Conservation (phyloP, 768 basidiomycete species). For the Suillus clintonianus region DNA sequence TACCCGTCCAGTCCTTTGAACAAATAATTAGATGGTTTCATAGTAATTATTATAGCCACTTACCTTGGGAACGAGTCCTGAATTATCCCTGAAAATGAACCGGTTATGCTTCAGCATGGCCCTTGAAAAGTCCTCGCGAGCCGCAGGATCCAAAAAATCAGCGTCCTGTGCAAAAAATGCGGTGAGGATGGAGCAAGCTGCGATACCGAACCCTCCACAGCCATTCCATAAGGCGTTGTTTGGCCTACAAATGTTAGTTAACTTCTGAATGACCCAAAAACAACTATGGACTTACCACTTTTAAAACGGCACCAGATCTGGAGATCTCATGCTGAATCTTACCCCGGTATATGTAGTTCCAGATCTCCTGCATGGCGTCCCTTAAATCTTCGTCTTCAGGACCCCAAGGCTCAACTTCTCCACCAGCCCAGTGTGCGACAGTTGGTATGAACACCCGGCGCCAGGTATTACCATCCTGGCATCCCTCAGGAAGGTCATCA, state of each 20-base stretch:
- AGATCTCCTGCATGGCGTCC: not conserved
- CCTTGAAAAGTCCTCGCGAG: slow-evolving; percentile 1
- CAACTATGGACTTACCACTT: not conserved
- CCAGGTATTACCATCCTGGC: not conserved
- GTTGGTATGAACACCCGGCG: not conserved
- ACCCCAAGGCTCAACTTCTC: not conserved
- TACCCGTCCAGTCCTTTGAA: not conserved
- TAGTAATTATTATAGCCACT: not conserved
- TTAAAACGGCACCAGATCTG: not conserved
- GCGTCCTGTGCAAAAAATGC: slow-evolving; percentile 3
- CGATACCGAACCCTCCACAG: slow-evolving; percentile 2
- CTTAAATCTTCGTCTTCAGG: not conserved
- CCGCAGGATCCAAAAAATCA: not conserved
- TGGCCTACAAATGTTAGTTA: not conserved
- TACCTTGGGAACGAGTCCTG: slow-evolving; percentile 8
- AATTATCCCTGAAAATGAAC: slow-evolving; percentile 12
- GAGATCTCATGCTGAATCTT: not conserved
- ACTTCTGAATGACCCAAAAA: not conserved
- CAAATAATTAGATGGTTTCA: too few relatives aligned
- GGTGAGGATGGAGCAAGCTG: slow-evolving; percentile 1
- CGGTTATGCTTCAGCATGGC: slow-evolving; percentile 5
- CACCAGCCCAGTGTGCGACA: not conserved
- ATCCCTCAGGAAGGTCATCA: not conserved
- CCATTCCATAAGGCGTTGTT: slow-evolving; percentile 8
- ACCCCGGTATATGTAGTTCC: not conserved